Percentiles rank a stretch among this genome's conserved stretches.
These are phyloP conservation scores for Infundibulicybe gibba DNA, from an alignment of 768 basidiomycete species.

Conservation along the genomic window DNA sequence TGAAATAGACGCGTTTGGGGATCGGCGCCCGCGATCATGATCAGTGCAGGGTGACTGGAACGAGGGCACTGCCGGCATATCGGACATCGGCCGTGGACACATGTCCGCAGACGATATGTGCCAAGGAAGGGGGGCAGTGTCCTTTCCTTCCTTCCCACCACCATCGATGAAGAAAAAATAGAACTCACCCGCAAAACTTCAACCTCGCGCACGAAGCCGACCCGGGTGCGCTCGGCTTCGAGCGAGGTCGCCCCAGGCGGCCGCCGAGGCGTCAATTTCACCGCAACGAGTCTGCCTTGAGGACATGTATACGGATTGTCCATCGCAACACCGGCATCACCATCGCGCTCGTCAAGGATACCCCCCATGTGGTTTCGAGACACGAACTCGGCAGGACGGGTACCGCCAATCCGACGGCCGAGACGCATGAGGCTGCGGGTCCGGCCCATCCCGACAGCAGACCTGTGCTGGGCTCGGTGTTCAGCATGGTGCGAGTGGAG, in stretches of 20 bases:
- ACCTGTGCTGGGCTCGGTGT: no score
- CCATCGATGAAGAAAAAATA: not conserved
- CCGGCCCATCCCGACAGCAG: not conserved
- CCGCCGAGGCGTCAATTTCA: slow-evolving; percentile 42
- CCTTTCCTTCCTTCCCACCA: not conserved
- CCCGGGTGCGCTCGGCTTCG: slow-evolving; percentile 68
- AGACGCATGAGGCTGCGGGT: slow-evolving; percentile 2
- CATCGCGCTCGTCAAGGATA: not conserved
- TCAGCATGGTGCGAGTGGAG: slow-evolving; percentile 13
- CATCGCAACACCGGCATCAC: no score
- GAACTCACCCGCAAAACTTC: slow-evolving; percentile 77
- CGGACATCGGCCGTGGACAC: not conserved
- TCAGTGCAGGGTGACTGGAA: not conserved
- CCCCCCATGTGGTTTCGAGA: no score
- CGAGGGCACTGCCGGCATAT: not conserved
- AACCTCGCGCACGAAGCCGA: slow-evolving; percentile 79
- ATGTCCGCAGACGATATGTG: no score
- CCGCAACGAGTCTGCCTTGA: slow-evolving; percentile 35
- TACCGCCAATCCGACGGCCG: not conserved
- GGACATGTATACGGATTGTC: no score
- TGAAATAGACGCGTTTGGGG: not conserved
- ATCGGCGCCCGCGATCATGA: no score
- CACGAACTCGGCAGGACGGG: no score
- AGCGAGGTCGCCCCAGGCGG: slow-evolving; percentile 11
- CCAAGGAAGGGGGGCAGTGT: no score